These are phyloP conservation scores for Thalia dealbata DNA, from an alignment of 176 grass and related monocot genomes.

Conservation along the genomic window DNA sequence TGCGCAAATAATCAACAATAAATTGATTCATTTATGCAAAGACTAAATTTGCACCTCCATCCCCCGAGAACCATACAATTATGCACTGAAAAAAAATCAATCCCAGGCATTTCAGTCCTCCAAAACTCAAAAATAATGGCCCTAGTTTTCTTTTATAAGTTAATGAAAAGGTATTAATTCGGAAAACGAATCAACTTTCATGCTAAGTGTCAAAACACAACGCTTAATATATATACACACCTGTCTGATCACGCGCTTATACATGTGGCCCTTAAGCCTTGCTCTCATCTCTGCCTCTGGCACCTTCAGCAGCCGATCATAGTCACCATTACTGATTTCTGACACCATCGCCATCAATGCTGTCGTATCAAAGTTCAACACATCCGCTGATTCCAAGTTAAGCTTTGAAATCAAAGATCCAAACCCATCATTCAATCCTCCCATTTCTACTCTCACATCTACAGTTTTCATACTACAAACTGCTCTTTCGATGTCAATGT, in stretches of 20 bases:
- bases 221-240: slow-evolving; percentile 23
- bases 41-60: not conserved
- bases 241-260: slow-evolving; percentile 72
- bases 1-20: not conserved
- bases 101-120: not conserved
- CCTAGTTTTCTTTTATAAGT: too few species aligned
- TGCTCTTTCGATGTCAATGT: not conserved
- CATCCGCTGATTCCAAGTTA: slow-evolving; percentile 27
- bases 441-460: slow-evolving; percentile 13
- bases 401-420: slow-evolving; percentile 41
- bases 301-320: slow-evolving; percentile 33
- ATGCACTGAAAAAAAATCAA: not conserved
- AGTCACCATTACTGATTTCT: slow-evolving; percentile 77
- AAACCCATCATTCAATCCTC: slow-evolving; percentile 21
- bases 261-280: slow-evolving; percentile 80
- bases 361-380: slow-evolving; percentile 84
- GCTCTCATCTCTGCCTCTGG: slow-evolving; percentile 38
- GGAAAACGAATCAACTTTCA: not conserved
- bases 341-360: slow-evolving; percentile 73
- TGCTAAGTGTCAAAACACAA: not conserved
- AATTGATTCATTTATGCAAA: not conserved
- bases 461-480: not conserved
- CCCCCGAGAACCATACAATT: not conserved
- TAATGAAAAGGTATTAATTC: not conserved
- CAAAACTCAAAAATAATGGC: not conserved